Evolutionary conservation across 1,284 basidiomycete genomes (phyloP).

Genomic region (Porogramme epimiltina): DNA sequence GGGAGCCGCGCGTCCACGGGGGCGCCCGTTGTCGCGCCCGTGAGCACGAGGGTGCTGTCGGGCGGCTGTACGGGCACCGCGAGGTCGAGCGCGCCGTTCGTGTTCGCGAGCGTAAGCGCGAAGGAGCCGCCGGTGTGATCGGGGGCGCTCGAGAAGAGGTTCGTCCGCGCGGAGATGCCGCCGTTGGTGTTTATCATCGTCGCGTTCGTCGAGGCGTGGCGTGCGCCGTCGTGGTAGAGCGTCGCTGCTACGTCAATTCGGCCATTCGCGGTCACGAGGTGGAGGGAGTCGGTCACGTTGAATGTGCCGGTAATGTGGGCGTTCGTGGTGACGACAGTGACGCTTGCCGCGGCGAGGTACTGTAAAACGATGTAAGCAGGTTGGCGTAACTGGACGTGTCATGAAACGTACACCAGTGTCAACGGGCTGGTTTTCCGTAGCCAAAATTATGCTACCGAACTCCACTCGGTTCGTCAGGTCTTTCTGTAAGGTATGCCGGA

Average conservation of each 20-base stretch:
- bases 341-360: slow-evolving; percentile 37
- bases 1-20: slow-evolving; percentile 36
- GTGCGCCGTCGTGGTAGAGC: slow-evolving; percentile 31
- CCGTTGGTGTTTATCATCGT: slow-evolving; percentile 10
- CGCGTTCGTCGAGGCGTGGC: no score
- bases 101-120: slow-evolving; percentile 27
- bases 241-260: slow-evolving; percentile 38
- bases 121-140: slow-evolving; percentile 32
- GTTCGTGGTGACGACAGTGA: slow-evolving; percentile 36
- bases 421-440: slow-evolving; percentile 18
- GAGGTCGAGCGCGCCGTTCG: slow-evolving; percentile 32
- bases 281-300: slow-evolving; percentile 35
- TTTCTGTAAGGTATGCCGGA: slow-evolving; percentile 17
- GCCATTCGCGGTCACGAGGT: slow-evolving; percentile 39
- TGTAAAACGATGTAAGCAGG: slow-evolving; percentile 14
- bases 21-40: slow-evolving; percentile 35
- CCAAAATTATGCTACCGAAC: slow-evolving; percentile 20
- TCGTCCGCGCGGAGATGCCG: slow-evolving; percentile 30
- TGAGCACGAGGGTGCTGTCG: slow-evolving; percentile 37
- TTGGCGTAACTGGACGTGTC: no score
- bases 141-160: slow-evolving; percentile 29
- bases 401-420: slow-evolving; percentile 10
- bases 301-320: slow-evolving; percentile 44
- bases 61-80: slow-evolving; percentile 37
- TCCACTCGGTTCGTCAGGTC: slow-evolving; percentile 13